phyloP scores from a whole-genome alignment of 768 basidiomycete genomes.

The Lepiota subincarnata region DNA sequence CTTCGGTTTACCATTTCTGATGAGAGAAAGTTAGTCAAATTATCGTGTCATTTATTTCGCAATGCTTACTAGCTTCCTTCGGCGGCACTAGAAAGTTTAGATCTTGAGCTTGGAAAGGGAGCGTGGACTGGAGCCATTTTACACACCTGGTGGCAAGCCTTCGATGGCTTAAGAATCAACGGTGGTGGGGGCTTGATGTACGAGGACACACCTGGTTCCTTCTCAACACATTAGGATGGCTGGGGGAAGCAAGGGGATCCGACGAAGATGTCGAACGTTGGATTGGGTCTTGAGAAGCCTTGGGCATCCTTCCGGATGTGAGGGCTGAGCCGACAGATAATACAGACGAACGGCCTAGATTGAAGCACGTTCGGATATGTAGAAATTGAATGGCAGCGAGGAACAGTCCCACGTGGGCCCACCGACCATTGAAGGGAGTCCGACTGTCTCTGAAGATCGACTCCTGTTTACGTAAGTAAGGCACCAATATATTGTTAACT shows the following conservation, averaged over 20 bases:
- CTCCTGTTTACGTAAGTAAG: background rate
- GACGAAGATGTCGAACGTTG: constrained; percentile 22
- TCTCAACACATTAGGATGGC: constrained; percentile 47
- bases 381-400: constrained; percentile 1
- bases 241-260: constrained; percentile 21
- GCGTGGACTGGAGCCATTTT: constrained; percentile 3
- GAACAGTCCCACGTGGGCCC: constrained; percentile 6
- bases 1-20: constrained; percentile 56
- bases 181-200: constrained; percentile 1
- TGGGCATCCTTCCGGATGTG: constrained; percentile 7
- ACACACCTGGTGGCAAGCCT: constrained; percentile 56
- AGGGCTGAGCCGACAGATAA: background rate
- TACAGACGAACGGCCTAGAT: background rate
- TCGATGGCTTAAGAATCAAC: background rate
- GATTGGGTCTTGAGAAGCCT: constrained; percentile 14
- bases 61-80: constrained; percentile 63
- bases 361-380: background rate
- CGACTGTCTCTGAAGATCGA: no score
- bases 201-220: constrained; percentile 43
- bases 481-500: no score
- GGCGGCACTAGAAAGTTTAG: constrained; percentile 51
- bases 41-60: background rate
- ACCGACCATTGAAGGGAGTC: no score
- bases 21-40: constrained; percentile 5
- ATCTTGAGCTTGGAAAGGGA: constrained; percentile 16